Conservation (phyloP, 495 filamentous ascomycete genomes). For the Cladorrhinum samala region DNA sequence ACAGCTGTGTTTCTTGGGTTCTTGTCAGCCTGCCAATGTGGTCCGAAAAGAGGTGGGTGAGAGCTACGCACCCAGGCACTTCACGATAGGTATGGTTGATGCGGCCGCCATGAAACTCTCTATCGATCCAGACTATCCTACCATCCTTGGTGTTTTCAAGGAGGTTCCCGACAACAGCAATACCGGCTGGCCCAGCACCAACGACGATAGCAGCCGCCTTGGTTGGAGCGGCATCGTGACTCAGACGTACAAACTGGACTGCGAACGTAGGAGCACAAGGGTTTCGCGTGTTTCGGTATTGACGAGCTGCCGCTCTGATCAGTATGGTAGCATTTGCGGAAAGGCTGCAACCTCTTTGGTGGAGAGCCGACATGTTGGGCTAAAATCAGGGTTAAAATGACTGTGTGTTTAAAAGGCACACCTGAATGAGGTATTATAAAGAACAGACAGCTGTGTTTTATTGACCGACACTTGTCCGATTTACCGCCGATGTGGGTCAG, state of each 20-base stretch:
- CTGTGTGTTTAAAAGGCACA: no score
- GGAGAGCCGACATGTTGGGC: no score
- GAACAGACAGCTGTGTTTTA: no score
- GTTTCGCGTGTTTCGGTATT: no score
- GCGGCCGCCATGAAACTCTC: slow-evolving; percentile 12
- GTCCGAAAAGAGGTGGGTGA: not conserved
- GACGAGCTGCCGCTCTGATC: no score
- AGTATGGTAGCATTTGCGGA: not conserved
- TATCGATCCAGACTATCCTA: slow-evolving; percentile 22
- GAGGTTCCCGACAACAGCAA: slow-evolving; percentile 23
- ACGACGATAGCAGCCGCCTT: slow-evolving; percentile 18
- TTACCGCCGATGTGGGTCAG: not conserved
- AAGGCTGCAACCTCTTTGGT: not conserved
- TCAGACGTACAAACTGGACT: not conserved
- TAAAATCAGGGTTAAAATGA: no score
- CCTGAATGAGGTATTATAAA: no score
- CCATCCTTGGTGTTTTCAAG: slow-evolving; percentile 8
- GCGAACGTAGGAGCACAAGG: not conserved
- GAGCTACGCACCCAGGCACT: slow-evolving; percentile 13
- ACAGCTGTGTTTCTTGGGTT: slow-evolving; percentile 17
- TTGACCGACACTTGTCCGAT: not conserved
- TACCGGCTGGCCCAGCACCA: slow-evolving; percentile 21
- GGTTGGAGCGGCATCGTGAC: not conserved
- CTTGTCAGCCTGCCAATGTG: not conserved
- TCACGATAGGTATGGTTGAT: slow-evolving; percentile 13